Evolutionary conservation across 257 asterid species (phyloP).

Genomic region (Ophiorrhiza pumila): DNA sequence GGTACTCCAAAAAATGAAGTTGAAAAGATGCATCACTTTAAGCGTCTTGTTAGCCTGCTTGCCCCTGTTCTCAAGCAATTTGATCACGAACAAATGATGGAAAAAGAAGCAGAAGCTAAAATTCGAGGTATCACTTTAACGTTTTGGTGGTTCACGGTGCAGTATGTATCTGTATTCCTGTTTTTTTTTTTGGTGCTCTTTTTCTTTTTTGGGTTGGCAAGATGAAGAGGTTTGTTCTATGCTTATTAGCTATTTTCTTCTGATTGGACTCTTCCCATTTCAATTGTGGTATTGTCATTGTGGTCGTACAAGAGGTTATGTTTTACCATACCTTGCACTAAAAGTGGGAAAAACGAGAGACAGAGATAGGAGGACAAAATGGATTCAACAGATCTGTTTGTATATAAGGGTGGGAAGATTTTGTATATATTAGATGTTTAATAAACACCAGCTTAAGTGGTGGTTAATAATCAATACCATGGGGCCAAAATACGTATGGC

Average conservation of each 20-base stretch:
- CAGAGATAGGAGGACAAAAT: background rate
- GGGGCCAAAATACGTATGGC: no score
- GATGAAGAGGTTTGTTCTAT: background rate
- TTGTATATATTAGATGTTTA: no score
- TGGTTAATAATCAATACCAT: no score
- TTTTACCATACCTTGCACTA: background rate
- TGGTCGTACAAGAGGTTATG: background rate
- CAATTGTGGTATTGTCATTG: background rate
- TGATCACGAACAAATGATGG: constrained; percentile 36
- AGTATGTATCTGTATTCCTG: background rate
- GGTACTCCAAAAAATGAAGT: constrained; percentile 31
- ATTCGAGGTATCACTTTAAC: constrained; percentile 38
- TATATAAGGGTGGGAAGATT: background rate
- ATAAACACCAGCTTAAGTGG: no score
- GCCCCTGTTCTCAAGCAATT: constrained; percentile 38
- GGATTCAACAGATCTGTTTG: background rate
- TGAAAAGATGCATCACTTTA: constrained; percentile 20
- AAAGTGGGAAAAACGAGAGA: background rate
- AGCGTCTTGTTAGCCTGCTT: constrained; percentile 36
- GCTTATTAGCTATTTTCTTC: constrained; percentile 1
- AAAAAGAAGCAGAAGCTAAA: constrained; percentile 46
- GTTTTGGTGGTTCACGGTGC: background rate
- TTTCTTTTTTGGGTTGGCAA: background rate
- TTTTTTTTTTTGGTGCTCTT: background rate
- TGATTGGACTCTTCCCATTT: background rate